Evolutionary conservation across 2,329 filamentous ascomycete genomes (phyloP), one percentile per base, ranked within the genome.

Genomic region (Fragosphaeria purpurea): DNA sequence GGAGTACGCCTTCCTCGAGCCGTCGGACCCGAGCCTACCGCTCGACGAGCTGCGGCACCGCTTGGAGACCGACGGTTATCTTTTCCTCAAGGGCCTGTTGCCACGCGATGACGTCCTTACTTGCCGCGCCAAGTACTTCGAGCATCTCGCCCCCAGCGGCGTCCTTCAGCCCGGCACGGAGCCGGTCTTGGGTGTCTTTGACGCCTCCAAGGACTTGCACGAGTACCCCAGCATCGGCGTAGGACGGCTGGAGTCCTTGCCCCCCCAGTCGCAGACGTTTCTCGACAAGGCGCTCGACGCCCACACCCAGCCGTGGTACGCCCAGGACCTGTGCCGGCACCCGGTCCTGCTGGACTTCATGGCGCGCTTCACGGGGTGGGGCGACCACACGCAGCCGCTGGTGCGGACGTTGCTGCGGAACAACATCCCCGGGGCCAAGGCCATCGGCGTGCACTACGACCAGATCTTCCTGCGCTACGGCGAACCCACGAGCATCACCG

Each of bases 381-480:
- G 68, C 0, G 67, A 72, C 0, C 59, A 70, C 41, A 75, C 73
- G 0, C 59, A 76, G 4, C 63, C 58, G 6, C 63, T 77, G 4
- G 63, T 68, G 7, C 64, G 77, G 35, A 77, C 74, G 1, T 59
- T 80, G 9, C 60, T 81, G 48, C 64, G 77, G 39, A 80, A 80
- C 55, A 80, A 79, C 55, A 74, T 73, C 0, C 77, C 77, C 0
- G 70, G 70, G 0, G 77, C 74, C 46, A 75, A 76, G 55, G 75
- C 76, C 0, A 80, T 79, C 53, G 76, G 77, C 0, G 77, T 81
- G 4, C 77, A 81, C 53, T 80, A 80, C 56, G 77, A 81, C 56
- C 76, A 80, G 62, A 78, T 74, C 30, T 80, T 80, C 56, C 60
- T 80, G 45, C 61, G 76, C 1, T 60, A 78, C 57, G 77, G 76